Evolutionary conservation across 2,329 filamentous ascomycete genomes (phyloP).

Genomic region (Pseudocercospora ulei): DNA sequence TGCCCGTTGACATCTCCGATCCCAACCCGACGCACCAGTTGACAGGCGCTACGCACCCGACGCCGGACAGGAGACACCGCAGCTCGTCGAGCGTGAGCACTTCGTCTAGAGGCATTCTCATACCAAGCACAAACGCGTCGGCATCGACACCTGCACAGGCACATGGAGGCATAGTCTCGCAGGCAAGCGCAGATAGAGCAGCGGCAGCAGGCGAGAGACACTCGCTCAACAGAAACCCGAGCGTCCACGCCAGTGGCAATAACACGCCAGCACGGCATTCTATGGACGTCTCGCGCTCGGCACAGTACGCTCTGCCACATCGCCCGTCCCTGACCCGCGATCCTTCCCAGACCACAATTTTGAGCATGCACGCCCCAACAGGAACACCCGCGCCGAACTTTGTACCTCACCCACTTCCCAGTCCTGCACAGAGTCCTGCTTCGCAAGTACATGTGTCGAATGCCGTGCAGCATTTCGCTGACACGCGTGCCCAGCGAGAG

Average conservation of each 20-base stretch:
- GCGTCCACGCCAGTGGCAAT: slow-evolving; percentile 30
- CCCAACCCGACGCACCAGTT: slow-evolving; percentile 40
- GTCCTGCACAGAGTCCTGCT: slow-evolving; percentile 22
- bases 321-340: slow-evolving; percentile 32
- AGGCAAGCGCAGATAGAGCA: slow-evolving; percentile 34
- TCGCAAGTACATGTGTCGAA: slow-evolving; percentile 15
- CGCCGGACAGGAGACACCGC: slow-evolving; percentile 45
- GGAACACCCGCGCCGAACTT: slow-evolving; percentile 21
- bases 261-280: slow-evolving; percentile 33
- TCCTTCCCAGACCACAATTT: slow-evolving; percentile 24
- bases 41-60: slow-evolving; percentile 45
- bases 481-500: slow-evolving; percentile 38
- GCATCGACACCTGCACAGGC: slow-evolving; percentile 18
- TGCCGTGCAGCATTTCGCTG: slow-evolving; percentile 32
- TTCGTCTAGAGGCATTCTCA: slow-evolving; percentile 23
- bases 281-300: slow-evolving; percentile 25
- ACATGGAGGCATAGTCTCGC: slow-evolving; percentile 28
- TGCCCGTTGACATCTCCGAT: slow-evolving; percentile 41
- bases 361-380: slow-evolving; percentile 25
- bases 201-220: slow-evolving; percentile 24
- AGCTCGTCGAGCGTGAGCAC: slow-evolving; percentile 29
- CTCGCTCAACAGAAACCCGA: slow-evolving; percentile 31
- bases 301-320: slow-evolving; percentile 28
- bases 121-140: slow-evolving; percentile 23
- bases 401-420: slow-evolving; percentile 19